Conservation (phyloP, 768 basidiomycete species). For the Suillus paluster region DNA sequence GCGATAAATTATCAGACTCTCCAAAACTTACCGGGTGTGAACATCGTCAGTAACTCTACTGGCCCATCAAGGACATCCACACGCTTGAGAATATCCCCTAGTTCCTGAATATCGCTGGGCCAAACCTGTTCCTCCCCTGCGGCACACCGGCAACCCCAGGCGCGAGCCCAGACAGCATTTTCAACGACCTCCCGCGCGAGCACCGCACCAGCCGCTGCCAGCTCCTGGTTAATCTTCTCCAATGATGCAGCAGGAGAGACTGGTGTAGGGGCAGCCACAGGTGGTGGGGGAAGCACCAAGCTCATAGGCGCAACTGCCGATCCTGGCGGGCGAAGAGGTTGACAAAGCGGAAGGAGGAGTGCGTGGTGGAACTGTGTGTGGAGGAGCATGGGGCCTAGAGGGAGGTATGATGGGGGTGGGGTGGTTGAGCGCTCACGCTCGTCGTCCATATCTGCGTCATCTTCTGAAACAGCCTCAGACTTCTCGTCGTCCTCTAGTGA, state of each 20-base stretch:
- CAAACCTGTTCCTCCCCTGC: constrained; percentile 41
- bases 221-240: constrained; percentile 61
- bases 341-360: constrained; percentile 63
- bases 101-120: constrained; percentile 57
- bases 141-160: constrained; percentile 49
- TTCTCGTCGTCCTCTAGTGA: constrained; percentile 36
- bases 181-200: constrained; percentile 75
- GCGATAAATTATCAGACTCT: background rate
- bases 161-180: constrained; percentile 69
- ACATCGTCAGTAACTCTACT: constrained; percentile 49
- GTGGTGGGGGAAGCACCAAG: constrained; percentile 43
- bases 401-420: constrained; percentile 73
- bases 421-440: constrained; percentile 57
- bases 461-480: constrained; percentile 45
- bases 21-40: constrained; percentile 39
- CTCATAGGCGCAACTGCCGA: constrained; percentile 51
- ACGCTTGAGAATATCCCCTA: constrained; percentile 42
- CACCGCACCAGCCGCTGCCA: constrained; percentile 68
- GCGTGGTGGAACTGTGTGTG: constrained; percentile 71
- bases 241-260: constrained; percentile 80
- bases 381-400: constrained; percentile 69
- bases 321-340: constrained; percentile 62
- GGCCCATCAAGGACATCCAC: constrained; percentile 45
- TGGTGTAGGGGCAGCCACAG: constrained; percentile 73
- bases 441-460: constrained; percentile 43